phyloP scores from a whole-genome alignment of 805 yeast genomes.

The Yarrowia alimentaria region DNA sequence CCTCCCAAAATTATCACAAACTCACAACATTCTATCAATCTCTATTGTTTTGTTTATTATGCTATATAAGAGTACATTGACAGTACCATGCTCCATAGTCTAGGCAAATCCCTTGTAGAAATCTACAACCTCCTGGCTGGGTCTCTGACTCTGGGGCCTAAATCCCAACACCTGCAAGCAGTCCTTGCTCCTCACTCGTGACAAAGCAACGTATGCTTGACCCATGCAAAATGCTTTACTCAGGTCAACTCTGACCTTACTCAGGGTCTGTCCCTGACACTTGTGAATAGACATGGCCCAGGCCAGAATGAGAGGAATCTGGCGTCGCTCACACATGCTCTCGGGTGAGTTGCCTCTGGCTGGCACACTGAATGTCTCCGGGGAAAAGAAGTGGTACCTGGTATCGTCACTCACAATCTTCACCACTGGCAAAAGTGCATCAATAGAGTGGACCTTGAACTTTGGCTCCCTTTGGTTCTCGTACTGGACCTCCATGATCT shows the following conservation, averaged over 20 bases:
- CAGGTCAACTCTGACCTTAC: constrained; percentile 74
- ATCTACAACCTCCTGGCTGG: constrained; percentile 65
- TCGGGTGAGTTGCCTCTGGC: neutral
- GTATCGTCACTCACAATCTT: constrained; percentile 21
- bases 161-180: constrained; percentile 83
- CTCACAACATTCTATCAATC: too few species aligned
- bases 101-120: constrained; percentile 51
- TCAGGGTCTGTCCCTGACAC: constrained; percentile 89
- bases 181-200: constrained; percentile 79
- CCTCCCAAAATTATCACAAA: too few species aligned
- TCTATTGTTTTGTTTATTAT: too few species aligned
- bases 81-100: neutral
- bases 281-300: constrained; percentile 97
- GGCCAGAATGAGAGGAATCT: constrained; percentile 80
- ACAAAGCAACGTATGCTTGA: constrained; percentile 93
- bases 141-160: constrained; percentile 57
- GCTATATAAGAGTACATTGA: too few species aligned
- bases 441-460: neutral
- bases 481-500: constrained; percentile 10
- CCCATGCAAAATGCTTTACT: constrained; percentile 80
- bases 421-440: constrained; percentile 10
- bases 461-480: neutral
- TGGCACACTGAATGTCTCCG: neutral
- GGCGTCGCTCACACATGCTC: constrained; percentile 50
- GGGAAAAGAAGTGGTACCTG: neutral